A percentile compares a stretch with the other conserved stretches of the same genome.
Evolutionary conservation across 192 early-diverging fungal species (phyloP).

Genomic region (Backusella psychrophila): DNA sequence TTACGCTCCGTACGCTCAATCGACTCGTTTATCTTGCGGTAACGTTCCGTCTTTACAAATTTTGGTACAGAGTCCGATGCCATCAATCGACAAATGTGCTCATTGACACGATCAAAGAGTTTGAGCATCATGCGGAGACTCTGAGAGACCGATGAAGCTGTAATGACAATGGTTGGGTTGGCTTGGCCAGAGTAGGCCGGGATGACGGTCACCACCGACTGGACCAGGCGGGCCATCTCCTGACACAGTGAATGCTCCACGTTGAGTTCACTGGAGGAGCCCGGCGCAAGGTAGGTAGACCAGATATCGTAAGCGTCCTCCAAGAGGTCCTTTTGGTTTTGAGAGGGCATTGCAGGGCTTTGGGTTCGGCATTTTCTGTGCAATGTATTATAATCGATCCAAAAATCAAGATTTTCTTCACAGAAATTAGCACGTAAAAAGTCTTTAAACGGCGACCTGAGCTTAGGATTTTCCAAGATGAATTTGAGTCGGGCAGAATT

Average conservation of each 20-base stretch:
- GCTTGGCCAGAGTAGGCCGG: slow-evolving; percentile 22
- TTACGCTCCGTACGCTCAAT: slow-evolving; percentile 8
- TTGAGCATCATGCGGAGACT: slow-evolving; percentile 29
- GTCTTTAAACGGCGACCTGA: slow-evolving; percentile 59
- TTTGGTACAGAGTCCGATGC: slow-evolving; percentile 76
- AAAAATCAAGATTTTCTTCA: slow-evolving; percentile 74
- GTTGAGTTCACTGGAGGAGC: slow-evolving; percentile 49
- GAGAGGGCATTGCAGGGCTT: slow-evolving; percentile 35
- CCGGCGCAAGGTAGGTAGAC: slow-evolving; percentile 46
- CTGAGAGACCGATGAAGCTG: slow-evolving; percentile 29
- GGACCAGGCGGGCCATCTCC: slow-evolving; percentile 46
- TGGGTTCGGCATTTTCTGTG: slow-evolving; percentile 43
- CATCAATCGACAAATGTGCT: slow-evolving; percentile 72
- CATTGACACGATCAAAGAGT: slow-evolving; percentile 61
- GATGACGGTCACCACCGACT: slow-evolving; percentile 42
- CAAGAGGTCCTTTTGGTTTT: slow-evolving; percentile 40
- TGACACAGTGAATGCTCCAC: slow-evolving; percentile 50
- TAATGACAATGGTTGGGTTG: slow-evolving; percentile 21
- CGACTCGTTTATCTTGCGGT: slow-evolving; percentile 7
- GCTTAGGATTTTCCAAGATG: slow-evolving; percentile 55
- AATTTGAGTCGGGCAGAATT: slow-evolving; percentile 54
- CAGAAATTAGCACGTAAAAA: slow-evolving; percentile 67
- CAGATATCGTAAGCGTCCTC: slow-evolving; percentile 53
- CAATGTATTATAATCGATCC: slow-evolving; percentile 49
- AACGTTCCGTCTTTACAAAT: slow-evolving; percentile 54